Percentiles rank a stretch among this genome's conserved stretches.
phyloP scores from a whole-genome alignment of 2,329 filamentous ascomycete species.

The Nothophaeocryptopus gaeumannii region DNA sequence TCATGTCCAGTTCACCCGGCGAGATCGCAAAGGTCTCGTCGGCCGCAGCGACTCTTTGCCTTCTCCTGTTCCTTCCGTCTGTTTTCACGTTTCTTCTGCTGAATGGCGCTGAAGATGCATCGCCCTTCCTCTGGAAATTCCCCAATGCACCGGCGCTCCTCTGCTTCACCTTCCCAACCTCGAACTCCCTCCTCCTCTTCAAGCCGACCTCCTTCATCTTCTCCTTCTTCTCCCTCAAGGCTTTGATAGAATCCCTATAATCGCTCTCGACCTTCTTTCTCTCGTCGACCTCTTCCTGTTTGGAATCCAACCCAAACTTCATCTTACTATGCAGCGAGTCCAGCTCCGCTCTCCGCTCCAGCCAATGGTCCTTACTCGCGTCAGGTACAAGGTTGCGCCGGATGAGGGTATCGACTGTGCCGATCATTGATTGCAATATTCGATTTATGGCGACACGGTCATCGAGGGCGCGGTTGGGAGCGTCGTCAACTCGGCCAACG shows the following conservation, averaged over 20 bases:
- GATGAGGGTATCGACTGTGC: constrained; percentile 31
- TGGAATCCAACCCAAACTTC: constrained; percentile 3
- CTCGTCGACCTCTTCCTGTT: neutral
- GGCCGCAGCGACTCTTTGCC: neutral
- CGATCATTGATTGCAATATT: constrained; percentile 26
- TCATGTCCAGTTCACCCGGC: neutral
- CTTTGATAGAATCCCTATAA: neutral
- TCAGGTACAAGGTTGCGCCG: constrained; percentile 22
- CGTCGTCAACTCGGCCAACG: constrained; percentile 1
- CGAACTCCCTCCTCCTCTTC: neutral
- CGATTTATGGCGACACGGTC: neutral
- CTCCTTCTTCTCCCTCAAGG: neutral
- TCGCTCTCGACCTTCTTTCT: neutral
- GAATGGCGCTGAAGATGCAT: neutral
- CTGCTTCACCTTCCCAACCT: neutral
- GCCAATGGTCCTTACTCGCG: constrained; percentile 20
- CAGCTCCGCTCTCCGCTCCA: constrained; percentile 21
- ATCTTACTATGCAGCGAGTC: constrained; percentile 16
- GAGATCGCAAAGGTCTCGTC: neutral
- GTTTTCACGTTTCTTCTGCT: neutral
- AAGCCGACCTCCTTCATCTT: neutral
- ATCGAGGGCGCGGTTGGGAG: constrained; percentile 14
- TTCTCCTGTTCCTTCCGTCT: neutral
- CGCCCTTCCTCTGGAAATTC: neutral
- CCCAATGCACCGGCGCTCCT: neutral